These are phyloP conservation scores for Citrus sinensis DNA, from an alignment of 345 rosid genomes.

Conservation along the genomic window DNA sequence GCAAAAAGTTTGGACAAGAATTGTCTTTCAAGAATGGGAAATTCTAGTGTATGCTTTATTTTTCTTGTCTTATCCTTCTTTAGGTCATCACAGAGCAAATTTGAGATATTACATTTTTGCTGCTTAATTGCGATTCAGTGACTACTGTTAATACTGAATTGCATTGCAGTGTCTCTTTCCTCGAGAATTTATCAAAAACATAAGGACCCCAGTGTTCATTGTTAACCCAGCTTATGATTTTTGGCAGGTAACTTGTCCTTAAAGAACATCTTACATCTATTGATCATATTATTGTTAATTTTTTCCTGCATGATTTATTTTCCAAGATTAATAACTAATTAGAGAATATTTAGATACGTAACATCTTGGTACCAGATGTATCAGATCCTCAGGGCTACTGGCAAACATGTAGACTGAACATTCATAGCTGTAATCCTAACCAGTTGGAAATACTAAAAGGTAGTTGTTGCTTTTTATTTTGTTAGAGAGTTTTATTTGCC, in stretches of 20 bases:
- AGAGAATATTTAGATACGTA: slow-evolving; percentile 47
- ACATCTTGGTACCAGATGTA: slow-evolving; percentile 62
- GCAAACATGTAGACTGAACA: slow-evolving; percentile 62
- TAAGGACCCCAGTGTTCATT: slow-evolving; percentile 67
- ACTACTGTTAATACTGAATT: slow-evolving; percentile 6
- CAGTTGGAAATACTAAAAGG: slow-evolving; percentile 67
- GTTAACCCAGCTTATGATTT: slow-evolving; percentile 84
- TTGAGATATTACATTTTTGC: slow-evolving; percentile 3
- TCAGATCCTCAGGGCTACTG: slow-evolving; percentile 56
- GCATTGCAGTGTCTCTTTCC: slow-evolving; percentile 68
- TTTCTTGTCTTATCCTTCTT: background rate
- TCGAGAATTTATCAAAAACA: slow-evolving; percentile 49
- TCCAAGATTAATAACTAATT: slow-evolving; percentile 21
- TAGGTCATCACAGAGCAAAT: background rate
- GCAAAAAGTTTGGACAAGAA: slow-evolving; percentile 47
- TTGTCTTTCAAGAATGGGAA: slow-evolving; percentile 47
- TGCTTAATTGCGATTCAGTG: background rate
- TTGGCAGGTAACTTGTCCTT: slow-evolving; percentile 74
- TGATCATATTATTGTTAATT: slow-evolving; percentile 5
- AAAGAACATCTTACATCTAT: slow-evolving; percentile 4
- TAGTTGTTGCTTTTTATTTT: slow-evolving; percentile 20
- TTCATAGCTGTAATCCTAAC: slow-evolving; percentile 51
- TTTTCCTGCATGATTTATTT: background rate
- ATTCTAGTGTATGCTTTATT: slow-evolving; percentile 34
- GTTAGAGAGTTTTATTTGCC: background rate